Conservation (phyloP, 345 rosid genomes). For the Leavenworthia alabamica region DNA sequence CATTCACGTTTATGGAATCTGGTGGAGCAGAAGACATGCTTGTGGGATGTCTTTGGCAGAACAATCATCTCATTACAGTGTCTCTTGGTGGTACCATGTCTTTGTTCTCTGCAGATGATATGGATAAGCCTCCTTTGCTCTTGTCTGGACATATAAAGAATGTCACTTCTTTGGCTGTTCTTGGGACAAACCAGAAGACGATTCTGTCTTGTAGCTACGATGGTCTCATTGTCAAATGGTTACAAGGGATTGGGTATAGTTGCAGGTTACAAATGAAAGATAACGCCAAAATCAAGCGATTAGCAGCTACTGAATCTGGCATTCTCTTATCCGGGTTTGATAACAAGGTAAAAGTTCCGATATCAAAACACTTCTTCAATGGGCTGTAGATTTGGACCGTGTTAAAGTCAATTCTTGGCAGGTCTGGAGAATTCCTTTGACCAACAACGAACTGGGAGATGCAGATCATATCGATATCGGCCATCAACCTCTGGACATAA, state of each 20-base stretch:
- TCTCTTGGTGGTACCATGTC: slow-evolving; percentile 63
- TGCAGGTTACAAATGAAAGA: slow-evolving; percentile 50
- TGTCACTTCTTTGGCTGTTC: slow-evolving; percentile 47
- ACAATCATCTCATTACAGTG: slow-evolving; percentile 52
- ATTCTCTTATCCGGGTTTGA: slow-evolving; percentile 45
- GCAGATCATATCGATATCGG: slow-evolving; percentile 48
- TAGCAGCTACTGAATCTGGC: slow-evolving; percentile 49
- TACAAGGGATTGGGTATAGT: slow-evolving; percentile 53
- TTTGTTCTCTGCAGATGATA: slow-evolving; percentile 52
- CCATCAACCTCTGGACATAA: slow-evolving; percentile 55
- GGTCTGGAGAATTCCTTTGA: slow-evolving; percentile 54
- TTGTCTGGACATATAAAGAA: slow-evolving; percentile 69
- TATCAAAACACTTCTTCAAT: background rate
- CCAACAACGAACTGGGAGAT: slow-evolving; percentile 38
- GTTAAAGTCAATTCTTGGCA: slow-evolving; percentile 17
- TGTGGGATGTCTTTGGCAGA: slow-evolving; percentile 82
- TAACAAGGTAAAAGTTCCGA: slow-evolving; percentile 31
- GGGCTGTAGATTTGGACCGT: background rate
- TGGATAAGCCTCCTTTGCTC: slow-evolving; percentile 46
- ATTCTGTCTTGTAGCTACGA: slow-evolving; percentile 69
- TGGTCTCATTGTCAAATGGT: slow-evolving; percentile 62
- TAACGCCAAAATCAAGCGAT: slow-evolving; percentile 49
- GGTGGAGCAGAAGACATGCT: slow-evolving; percentile 69
- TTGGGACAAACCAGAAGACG: slow-evolving; percentile 39
- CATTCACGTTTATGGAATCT: slow-evolving; percentile 42